These are phyloP conservation scores for Diaporthe capsici DNA, from an alignment of 2,329 filamentous ascomycete species.

Conservation along the genomic window DNA sequence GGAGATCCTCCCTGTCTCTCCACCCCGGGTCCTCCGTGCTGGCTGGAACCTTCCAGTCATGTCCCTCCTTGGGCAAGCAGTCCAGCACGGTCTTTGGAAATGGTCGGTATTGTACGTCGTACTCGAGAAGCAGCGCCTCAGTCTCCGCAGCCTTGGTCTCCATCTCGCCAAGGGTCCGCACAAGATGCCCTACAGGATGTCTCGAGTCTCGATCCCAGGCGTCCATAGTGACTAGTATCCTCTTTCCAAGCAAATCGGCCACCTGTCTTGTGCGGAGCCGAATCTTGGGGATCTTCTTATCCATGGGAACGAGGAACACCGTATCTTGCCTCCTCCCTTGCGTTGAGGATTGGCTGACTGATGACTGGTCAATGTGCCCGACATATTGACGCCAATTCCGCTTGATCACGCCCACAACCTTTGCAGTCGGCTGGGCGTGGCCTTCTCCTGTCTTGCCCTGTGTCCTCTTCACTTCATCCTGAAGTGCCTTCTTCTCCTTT, in stretches of 20 bases:
- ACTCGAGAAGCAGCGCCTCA: slow-evolving; percentile 92
- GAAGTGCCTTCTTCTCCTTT: slow-evolving; percentile 86
- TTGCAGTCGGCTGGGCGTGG: slow-evolving; percentile 89
- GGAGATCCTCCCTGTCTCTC: slow-evolving; percentile 86
- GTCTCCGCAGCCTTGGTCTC: slow-evolving; percentile 99
- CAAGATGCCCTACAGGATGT: slow-evolving; percentile 93
- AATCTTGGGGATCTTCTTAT: slow-evolving; percentile 97
- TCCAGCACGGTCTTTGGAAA: slow-evolving; percentile 97
- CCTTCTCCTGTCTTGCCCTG: slow-evolving; percentile 84
- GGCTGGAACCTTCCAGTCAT: slow-evolving; percentile 92
- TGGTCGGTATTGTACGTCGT: slow-evolving; percentile 96
- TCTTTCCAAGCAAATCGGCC: slow-evolving; percentile 88
- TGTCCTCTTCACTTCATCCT: slow-evolving; percentile 90
- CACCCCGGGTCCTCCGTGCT: slow-evolving; percentile 86
- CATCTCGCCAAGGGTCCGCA: slow-evolving; percentile 91
- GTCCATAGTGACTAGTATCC: slow-evolving; percentile 93
- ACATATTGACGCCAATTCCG: slow-evolving; percentile 99
- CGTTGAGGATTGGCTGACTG: slow-evolving; percentile 79
- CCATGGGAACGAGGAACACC: slow-evolving; percentile 97
- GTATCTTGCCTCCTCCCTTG: slow-evolving; percentile 90
- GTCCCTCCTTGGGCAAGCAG: slow-evolving; percentile 90
- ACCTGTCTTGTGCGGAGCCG: slow-evolving; percentile 92
- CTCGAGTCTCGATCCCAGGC: slow-evolving; percentile 94
- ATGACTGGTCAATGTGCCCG: slow-evolving; percentile 91
- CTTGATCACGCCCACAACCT: slow-evolving; percentile 92